Conservation (phyloP, 306 rosid genomes). For the Inga leiocalycina region DNA sequence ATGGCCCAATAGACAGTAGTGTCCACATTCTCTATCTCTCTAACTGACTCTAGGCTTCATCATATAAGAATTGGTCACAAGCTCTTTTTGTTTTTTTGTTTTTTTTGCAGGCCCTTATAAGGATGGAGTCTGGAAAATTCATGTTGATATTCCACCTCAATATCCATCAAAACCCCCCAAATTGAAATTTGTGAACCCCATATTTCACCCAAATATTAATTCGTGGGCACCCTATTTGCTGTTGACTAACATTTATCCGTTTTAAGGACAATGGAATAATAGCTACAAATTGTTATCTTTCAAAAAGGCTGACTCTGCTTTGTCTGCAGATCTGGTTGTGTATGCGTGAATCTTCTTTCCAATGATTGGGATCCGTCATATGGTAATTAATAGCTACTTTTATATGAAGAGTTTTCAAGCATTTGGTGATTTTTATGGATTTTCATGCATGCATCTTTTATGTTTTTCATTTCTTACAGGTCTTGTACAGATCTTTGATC, state of each 20-base stretch:
- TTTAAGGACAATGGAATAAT: background rate
- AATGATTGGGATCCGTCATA: background rate
- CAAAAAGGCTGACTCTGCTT: background rate
- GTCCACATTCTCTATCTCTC: background rate
- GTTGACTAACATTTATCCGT: background rate
- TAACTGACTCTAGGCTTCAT: background rate
- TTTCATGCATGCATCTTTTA: background rate
- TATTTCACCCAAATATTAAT: constrained; percentile 89
- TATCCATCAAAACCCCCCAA: constrained; percentile 69
- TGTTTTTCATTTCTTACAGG: constrained; percentile 48
- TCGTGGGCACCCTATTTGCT: constrained; percentile 51
- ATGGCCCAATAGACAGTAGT: background rate
- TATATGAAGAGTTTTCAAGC: background rate
- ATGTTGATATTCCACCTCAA: constrained; percentile 65
- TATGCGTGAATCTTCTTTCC: background rate
- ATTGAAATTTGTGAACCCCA: constrained; percentile 62
- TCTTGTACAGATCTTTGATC: constrained; percentile 88
- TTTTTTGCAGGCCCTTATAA: constrained; percentile 29
- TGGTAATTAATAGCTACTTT: background rate
- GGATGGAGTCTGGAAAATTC: constrained; percentile 70
- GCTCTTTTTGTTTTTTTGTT: no score
- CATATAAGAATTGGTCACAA: background rate
- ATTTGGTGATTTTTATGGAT: background rate
- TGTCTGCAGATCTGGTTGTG: background rate
- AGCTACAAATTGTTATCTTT: background rate